A percentile compares a stretch with the other conserved stretches of the same genome.
Evolutionary conservation across 2,329 filamentous ascomycete species (phyloP).

Genomic region (Chaetomiaceae sp.): DNA sequence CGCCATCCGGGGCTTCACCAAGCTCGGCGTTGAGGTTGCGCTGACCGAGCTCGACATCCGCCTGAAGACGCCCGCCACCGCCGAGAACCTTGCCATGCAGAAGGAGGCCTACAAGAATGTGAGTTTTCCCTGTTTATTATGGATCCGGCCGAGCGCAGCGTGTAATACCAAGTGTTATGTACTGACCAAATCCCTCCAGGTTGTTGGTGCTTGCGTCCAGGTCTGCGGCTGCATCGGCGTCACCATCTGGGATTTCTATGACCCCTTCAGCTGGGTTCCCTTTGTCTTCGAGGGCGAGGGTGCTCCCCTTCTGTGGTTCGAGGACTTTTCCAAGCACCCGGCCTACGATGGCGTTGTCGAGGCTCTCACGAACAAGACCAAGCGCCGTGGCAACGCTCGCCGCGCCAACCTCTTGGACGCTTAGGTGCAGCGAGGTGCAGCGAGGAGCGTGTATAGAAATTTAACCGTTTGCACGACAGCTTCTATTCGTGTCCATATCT

Average conservation of each 20-base stretch:
- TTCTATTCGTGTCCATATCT: neutral
- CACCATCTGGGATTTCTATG: conserved; percentile 42
- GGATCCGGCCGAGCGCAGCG: no score
- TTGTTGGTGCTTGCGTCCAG: conserved; percentile 33
- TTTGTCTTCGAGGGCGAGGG: conserved; percentile 34
- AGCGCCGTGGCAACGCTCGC: conserved; percentile 1
- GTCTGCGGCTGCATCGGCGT: conserved; percentile 39
- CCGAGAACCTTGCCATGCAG: conserved; percentile 42
- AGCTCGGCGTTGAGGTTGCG: conserved; percentile 51
- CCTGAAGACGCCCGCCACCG: conserved; percentile 35
- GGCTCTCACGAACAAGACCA: conserved; percentile 23
- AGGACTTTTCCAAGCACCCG: conserved; percentile 30
- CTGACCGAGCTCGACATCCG: conserved; percentile 60
- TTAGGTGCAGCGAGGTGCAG: no score
- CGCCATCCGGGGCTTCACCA: conserved; percentile 47
- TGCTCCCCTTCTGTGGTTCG: conserved; percentile 35
- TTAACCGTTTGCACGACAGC: no score
- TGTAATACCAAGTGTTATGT: no score
- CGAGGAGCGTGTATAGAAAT: no score
- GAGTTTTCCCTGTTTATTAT: neutral
- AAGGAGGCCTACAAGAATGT: conserved; percentile 40
- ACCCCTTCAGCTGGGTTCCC: conserved; percentile 41
- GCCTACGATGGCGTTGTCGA: conserved; percentile 26
- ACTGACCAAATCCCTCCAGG: no score
- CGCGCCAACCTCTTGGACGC: neutral